Conservation (phyloP, 2,329 filamentous ascomycete species). For the Ceratocystis albifundus region DNA sequence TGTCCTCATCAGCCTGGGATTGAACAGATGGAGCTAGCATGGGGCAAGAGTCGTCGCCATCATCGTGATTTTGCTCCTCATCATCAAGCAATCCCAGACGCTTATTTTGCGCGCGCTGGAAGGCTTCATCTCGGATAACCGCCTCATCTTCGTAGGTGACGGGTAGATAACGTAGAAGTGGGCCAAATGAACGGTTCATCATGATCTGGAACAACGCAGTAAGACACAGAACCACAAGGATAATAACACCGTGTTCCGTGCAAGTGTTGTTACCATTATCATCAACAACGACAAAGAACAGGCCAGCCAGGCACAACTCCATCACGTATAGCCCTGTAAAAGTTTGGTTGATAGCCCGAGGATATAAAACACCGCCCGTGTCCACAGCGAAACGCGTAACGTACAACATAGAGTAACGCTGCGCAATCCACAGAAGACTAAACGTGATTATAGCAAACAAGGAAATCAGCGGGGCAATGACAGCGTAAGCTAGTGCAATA, state of each 20-base stretch:
- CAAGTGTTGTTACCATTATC: constrained; percentile 45
- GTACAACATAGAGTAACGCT: constrained; percentile 94
- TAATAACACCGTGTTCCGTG: constrained; percentile 66
- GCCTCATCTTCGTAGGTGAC: constrained; percentile 95
- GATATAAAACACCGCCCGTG: constrained; percentile 85
- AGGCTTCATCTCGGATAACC: constrained; percentile 78
- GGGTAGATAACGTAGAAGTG: constrained; percentile 77
- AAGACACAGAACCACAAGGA: constrained; percentile 62
- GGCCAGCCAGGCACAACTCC: constrained; percentile 76
- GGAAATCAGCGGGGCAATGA: constrained; percentile 81
- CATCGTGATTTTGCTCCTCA: constrained; percentile 38
- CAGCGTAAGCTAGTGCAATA: constrained; percentile 77
- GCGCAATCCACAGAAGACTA: constrained; percentile 79
- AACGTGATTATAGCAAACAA: constrained; percentile 92
- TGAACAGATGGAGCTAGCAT: constrained; percentile 22
- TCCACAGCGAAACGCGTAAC: constrained; percentile 82
- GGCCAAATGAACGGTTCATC: constrained; percentile 71
- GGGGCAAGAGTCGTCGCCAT: constrained; percentile 33
- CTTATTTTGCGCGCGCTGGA: constrained; percentile 63
- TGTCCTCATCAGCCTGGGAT: constrained; percentile 27
- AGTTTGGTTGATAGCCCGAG: constrained; percentile 84
- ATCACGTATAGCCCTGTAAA: constrained; percentile 93
- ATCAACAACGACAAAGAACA: constrained; percentile 70
- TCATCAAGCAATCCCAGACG: constrained; percentile 52
- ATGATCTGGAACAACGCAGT: constrained; percentile 70